phyloP scores from a whole-genome alignment of 2,329 filamentous ascomycete genomes.

The Macrophomina pseudophaseolina region DNA sequence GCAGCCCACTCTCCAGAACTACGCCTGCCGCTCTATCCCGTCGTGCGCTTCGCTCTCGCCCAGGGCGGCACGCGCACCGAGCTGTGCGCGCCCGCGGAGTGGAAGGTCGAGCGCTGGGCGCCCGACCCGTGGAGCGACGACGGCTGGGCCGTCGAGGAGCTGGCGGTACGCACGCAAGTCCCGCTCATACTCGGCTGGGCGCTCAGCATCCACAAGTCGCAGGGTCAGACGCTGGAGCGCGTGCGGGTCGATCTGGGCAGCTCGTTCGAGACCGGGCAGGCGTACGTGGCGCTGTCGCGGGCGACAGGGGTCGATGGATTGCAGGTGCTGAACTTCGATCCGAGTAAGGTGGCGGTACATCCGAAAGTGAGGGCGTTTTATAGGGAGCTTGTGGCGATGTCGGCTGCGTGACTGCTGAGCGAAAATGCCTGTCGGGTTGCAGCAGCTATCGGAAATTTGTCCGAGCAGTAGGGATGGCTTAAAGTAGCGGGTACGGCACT shows the following conservation, averaged over 20 bases:
- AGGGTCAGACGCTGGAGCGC: slow-evolving; percentile 66
- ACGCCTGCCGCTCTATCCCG: slow-evolving; percentile 30
- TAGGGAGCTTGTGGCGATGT: not conserved
- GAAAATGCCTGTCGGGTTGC: too few species aligned
- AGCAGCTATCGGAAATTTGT: too few species aligned
- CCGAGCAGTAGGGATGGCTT: too few species aligned
- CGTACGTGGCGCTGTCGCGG: slow-evolving; percentile 60
- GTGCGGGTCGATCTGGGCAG: slow-evolving; percentile 60
- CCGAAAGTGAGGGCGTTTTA: slow-evolving; percentile 11
- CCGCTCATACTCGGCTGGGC: slow-evolving; percentile 67
- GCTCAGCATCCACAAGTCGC: slow-evolving; percentile 65
- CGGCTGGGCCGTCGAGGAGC: slow-evolving; percentile 33
- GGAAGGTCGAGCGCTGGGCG: slow-evolving; percentile 9
- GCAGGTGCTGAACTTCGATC: slow-evolving; percentile 19
- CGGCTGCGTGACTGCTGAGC: too few species aligned
- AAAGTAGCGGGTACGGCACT: too few species aligned
- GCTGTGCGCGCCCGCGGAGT: not conserved
- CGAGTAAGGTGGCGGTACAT: not conserved
- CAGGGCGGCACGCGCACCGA: not conserved
- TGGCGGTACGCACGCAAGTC: slow-evolving; percentile 64
- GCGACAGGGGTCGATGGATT: slow-evolving; percentile 7
- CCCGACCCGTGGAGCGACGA: not conserved
- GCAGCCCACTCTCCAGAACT: not conserved
- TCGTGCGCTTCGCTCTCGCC: not conserved
- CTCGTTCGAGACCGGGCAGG: slow-evolving; percentile 63